Conservation (phyloP, 371 early-diverging fungal genomes). For the Rhizopus microsporus region DNA sequence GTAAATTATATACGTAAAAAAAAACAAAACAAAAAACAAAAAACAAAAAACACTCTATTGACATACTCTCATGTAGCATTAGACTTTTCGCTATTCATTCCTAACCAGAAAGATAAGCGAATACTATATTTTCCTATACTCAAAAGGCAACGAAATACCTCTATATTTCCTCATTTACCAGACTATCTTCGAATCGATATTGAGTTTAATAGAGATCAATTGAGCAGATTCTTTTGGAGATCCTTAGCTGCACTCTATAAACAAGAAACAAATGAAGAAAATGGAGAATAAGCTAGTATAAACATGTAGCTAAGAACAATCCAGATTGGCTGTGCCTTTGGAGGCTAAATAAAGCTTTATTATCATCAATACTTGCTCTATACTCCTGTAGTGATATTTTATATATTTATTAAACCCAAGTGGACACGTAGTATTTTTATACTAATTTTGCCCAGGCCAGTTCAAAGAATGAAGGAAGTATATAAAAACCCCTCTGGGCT, state of each 20-base stretch:
- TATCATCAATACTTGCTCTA: too few species aligned
- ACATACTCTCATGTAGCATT: slow-evolving; percentile 6
- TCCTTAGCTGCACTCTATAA: background rate
- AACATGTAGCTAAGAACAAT: too few species aligned
- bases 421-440: too few species aligned
- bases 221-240: slow-evolving; percentile 11
- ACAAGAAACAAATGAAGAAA: background rate
- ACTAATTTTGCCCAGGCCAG: too few species aligned
- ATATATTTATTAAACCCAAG: too few species aligned
- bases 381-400: too few species aligned
- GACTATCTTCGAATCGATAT: slow-evolving; percentile 15
- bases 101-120: slow-evolving; percentile 5
- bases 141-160: slow-evolving; percentile 10
- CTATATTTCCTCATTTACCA: slow-evolving; percentile 13
- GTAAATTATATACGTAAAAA: background rate
- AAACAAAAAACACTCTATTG: background rate
- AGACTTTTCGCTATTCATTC: slow-evolving; percentile 14
- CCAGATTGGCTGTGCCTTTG: too few species aligned
- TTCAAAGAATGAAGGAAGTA: too few species aligned
- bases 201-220: slow-evolving; percentile 14
- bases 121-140: slow-evolving; percentile 17
- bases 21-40: too few species aligned
- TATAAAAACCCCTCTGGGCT: too few species aligned
- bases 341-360: too few species aligned
- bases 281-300: too few species aligned